Base-by-base conservation (phyloP, 1,284 basidiomycete species). In the Pterulicium gracile region DNA sequence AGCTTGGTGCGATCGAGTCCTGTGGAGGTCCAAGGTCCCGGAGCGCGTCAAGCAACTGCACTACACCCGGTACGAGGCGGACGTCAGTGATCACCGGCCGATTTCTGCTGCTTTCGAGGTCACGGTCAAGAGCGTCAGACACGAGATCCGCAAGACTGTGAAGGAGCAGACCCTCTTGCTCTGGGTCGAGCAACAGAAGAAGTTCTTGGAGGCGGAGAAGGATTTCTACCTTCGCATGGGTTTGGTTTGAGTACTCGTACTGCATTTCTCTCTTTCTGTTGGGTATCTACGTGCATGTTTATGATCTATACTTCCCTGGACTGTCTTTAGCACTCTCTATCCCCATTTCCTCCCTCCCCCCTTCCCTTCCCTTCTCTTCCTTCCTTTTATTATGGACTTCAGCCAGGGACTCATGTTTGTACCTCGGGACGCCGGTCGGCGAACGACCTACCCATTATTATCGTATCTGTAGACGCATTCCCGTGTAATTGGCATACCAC, bases 1-100 rank as follows among this genome's bases (percentile, higher is more conserved):
- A 0, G 91, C 94, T 0, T 98, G 94, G 92, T 98, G 95, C 63
- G 95, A 98, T 62, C 80, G 95, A 4, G 78, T 98, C 18, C 67
- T 98, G 34, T 96, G 86, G 78, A 76, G 81, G n/a, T 72, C 79
- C 24, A 68, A 73, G 3, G 73, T 75, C 7, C 65, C 72, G 10
- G 65, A 61, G 21, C 68, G 82, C 4, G 77, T 92, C 47, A 56
- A 66, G 50, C 70, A 77, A 58, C 49, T 87, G 59, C 73, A 76
- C 55, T 89, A 95, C 61, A 60, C 61, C 47, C 72, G 93, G 14
- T 93, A 89, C 60, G 92, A 94, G 63, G 73, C 73, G 46, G 86
- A 87, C 52, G 79, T 91, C 3, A 86, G 81, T 7, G 91, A 95
- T 62, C 90, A 95, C 62, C 70, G 87, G 4, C 92, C 92, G 1